Base-by-base conservation (phyloP, 2,329 filamentous ascomycete genomes). In the Cladophialophora yegresii region DNA sequence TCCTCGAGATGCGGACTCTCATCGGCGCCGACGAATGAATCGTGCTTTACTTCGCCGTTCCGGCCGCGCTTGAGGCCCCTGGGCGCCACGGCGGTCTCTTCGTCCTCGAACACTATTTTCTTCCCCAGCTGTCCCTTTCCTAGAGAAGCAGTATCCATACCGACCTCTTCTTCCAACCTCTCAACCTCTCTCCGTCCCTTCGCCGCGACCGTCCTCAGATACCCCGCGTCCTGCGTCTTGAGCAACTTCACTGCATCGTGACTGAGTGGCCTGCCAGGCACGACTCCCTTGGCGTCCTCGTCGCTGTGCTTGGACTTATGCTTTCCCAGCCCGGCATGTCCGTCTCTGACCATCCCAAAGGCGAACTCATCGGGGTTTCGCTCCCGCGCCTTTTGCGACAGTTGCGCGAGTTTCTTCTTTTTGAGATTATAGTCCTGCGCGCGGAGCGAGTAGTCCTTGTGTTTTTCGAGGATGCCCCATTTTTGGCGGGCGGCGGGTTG, bases 391-490 rank as follows among this genome's bases (percentile, higher is more conserved):
- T 88, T 88, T 69, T 85, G 79, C 65, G 82, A 80, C 20, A 89
- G 78, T 20, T 84, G 79, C 73, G 83, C 82, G 61, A 89, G 77
- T 67, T 86, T 85, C 62, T 80, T 78, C 72, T 86, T 84, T 75
- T 89, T 89, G 61, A 77, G 73, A 71, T 86, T 85, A 79, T 87
- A 86, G 77, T 88, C 86, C 74, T 81, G 80, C 20, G 86, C 86
- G 59, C 86, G 85, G 63, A 88, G 83, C 65, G 84, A 83, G 79
- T 89, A 89, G 77, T 89, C 86, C 81, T 97, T 97, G 84, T 95
- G 90, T 81, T 99, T 98, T 78, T 98, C 95, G 67, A 98, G 87
- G 23, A 98, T 85, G 69, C 95, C 95, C 79, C 92, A 92, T 81
- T 91, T 91, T 70, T 88, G 82, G 59, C 95, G 91, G 75, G 93